These are phyloP conservation scores for Skeletonema grethae DNA, from an alignment of 108 stramenopile genomes.

Conservation along the genomic window DNA sequence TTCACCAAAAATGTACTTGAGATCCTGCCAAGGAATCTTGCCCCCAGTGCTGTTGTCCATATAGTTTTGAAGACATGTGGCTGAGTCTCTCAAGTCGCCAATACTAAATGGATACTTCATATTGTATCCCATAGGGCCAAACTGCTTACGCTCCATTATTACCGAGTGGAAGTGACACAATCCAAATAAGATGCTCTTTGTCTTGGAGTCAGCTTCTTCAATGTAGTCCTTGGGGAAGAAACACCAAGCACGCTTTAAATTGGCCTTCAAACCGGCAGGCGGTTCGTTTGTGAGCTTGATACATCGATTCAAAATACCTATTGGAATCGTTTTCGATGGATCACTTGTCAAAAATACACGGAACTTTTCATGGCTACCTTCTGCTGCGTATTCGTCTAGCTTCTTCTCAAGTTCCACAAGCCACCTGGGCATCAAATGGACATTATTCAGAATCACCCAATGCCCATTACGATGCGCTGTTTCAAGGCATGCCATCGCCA, in stretches of 20 bases:
- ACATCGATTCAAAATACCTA: constrained; percentile 88
- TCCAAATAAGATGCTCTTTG: constrained; percentile 88
- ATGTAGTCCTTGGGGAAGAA: constrained; percentile 84
- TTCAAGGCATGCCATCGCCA: constrained; percentile 88
- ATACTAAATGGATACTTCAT: constrained; percentile 95
- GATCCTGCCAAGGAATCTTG: constrained; percentile 93
- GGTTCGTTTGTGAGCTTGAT: constrained; percentile 96
- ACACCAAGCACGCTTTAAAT: constrained; percentile 91
- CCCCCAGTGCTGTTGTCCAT: constrained; percentile 90
- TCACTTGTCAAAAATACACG: constrained; percentile 88
- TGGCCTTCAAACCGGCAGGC: constrained; percentile 90
- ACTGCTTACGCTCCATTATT: constrained; percentile 93
- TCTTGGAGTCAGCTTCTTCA: constrained; percentile 88
- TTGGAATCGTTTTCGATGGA: constrained; percentile 81
- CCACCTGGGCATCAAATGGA: constrained; percentile 93
- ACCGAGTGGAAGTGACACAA: constrained; percentile 93
- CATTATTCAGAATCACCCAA: constrained; percentile 94
- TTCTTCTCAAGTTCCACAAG: constrained; percentile 88
- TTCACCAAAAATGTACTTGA: constrained; percentile 93
- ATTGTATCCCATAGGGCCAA: constrained; percentile 93
- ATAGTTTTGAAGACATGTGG: constrained; percentile 86
- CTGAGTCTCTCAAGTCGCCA: constrained; percentile 88
- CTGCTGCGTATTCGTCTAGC: constrained; percentile 82
- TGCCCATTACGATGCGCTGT: constrained; percentile 89
- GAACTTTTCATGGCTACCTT: constrained; percentile 86